phyloP scores from a whole-genome alignment of 805 yeast genomes.

The Kuraishia piskuri region DNA sequence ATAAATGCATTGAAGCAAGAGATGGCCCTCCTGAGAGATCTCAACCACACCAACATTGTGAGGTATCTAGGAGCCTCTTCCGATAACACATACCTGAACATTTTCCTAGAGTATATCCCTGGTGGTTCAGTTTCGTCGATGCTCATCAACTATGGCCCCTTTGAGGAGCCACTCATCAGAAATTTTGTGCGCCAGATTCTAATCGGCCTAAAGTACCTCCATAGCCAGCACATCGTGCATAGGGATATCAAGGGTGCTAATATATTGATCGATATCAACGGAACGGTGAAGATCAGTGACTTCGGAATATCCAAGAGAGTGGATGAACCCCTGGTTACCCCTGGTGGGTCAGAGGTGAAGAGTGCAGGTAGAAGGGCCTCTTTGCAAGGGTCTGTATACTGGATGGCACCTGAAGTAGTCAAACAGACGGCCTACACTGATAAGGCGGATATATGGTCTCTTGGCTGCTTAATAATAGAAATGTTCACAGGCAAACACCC shows the following conservation, averaged over 20 bases:
- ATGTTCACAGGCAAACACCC: constrained; percentile 97
- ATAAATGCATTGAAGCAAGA: constrained; percentile 78
- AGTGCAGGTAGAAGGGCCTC: constrained; percentile 51
- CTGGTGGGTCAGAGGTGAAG: neutral
- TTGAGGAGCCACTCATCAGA: constrained; percentile 50
- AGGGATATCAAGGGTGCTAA: constrained; percentile 62
- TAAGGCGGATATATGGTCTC: constrained; percentile 95
- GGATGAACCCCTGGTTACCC: constrained; percentile 32
- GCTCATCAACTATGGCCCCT: constrained; percentile 51
- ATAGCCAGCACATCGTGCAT: constrained; percentile 50
- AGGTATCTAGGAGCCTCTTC: constrained; percentile 84
- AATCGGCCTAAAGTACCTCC: constrained; percentile 47
- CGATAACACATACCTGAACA: constrained; percentile 64
- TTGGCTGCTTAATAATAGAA: constrained; percentile 89
- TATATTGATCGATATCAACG: constrained; percentile 48
- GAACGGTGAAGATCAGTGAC: constrained; percentile 56
- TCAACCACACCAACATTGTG: constrained; percentile 89
- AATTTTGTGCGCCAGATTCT: constrained; percentile 47
- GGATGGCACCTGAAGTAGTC: constrained; percentile 99
- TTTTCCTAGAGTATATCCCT: constrained; percentile 51
- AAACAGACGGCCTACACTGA: constrained; percentile 86
- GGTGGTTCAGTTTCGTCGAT: constrained; percentile 43
- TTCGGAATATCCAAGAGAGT: constrained; percentile 60
- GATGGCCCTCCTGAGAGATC: constrained; percentile 63
- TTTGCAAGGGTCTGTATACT: constrained; percentile 87